Base-by-base conservation (phyloP, 306 rosid genomes). In the Glycine soja region DNA sequence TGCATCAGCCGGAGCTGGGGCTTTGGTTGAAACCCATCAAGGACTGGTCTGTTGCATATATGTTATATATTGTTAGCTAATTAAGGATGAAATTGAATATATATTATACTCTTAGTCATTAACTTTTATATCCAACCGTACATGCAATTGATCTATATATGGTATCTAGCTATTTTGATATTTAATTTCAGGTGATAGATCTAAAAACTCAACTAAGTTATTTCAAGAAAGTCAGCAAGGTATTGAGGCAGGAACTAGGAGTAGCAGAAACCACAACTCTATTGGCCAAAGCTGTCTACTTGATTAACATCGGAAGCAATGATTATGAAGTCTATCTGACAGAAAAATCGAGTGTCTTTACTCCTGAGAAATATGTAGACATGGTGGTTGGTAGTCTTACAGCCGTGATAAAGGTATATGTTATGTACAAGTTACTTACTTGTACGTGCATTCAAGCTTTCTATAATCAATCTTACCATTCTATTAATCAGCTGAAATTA, bases 1-100 rank as follows among this genome's bases (percentile, higher is more conserved):
- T 81, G 93, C 97, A 32, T 90, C 95, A 38, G 89, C 67, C 8
- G 95, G 92, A 51, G 93, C 90, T 58, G 97, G 97, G 56, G 92
- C 91, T 81, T 83, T 92, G 4, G 77, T 65, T 70, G 88, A 87
- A 74, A 90, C 89, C 15, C 19, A 72, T 81, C 67, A 45, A 68
- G 95, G 90, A 80, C 13, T 54, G 42, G 93, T 92, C 8, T 18
- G 77, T 38, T 79, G 8, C 13, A 8, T 24, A 7, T 10, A 24
- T 24, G 30, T 24, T 24, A 24, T 24, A 24, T 61, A 10, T 61
- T 4, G 7, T 61, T 24, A 61, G 10, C 42, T 61, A 54, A 54
- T 54, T 15, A 54, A 54, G 61, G 61, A n/a, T 53, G 11, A 13
- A 12, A 43, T 43, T 14, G 7, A 13, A 40, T 15, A 8, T 3